Evolutionary conservation across 768 basidiomycete genomes (phyloP), one percentile per base, ranked within the genome.

Genomic region (Podaxis pistillaris): DNA sequence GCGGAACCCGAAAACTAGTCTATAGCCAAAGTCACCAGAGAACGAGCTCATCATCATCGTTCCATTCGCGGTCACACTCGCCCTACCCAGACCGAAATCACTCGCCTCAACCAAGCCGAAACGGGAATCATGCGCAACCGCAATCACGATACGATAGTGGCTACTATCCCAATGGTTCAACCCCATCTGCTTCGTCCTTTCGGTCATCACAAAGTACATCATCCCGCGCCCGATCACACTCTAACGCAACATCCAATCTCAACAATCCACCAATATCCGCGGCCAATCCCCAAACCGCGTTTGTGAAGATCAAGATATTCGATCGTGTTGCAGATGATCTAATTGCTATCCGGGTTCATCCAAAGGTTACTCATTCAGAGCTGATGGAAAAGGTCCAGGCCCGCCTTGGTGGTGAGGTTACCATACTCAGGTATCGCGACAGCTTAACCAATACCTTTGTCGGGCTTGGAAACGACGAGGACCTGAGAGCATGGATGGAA

Each of bases 221-320:
- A 51, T 71, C 74, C 11, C 83, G 87, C 33, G 81, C 86, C 19
- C 84, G 83, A 24, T 87, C 88, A 19, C 81, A 83, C 19, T 86
- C 89, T 28, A 78, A 76, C 22, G 81, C 83, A 3, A 72, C 74
- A 8, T 67, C 72, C 13, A 87, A 88, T 64, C 68, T 85, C 58
- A 91, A 86, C 68, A 84, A 78, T 33, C 90, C 91, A 11, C 80
- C 87, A 22, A 90, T 93, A 68, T 93, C 91, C 55, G 85, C 88
- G 17, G 83, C 83, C 50, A 91, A 91, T 65, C 86, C 88, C 4
- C 89, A 92, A 70, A 86, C 88, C 13, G 91, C 96, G 24, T 98
- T 95, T 75, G 84, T 98, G 67, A 99, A 98, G 78, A 97, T 99
- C 78, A 99, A 99, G 78, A 94, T 99, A 50, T 97, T 97, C 73